Base-by-base conservation (phyloP, 192 early-diverging fungal species). In the Podila minutissima region DNA sequence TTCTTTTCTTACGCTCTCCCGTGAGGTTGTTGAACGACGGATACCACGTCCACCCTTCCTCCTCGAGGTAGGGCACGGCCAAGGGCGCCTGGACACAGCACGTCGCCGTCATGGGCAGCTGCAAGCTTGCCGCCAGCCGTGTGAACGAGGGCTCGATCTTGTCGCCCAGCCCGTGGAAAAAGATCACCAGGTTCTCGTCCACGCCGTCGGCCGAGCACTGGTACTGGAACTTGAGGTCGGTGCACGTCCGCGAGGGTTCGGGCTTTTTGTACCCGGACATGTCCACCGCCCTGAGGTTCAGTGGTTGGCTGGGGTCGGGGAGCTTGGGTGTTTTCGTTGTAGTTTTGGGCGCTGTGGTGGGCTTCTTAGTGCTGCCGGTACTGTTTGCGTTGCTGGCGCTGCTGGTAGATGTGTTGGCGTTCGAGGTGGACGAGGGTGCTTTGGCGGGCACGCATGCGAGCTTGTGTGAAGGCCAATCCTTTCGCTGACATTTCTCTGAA, bases 121-220 rank as follows among this genome's bases (percentile, higher is more conserved):
- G 69, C 61, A 93, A 58, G 35, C 84, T 86, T n/a, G 68, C n/a
- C 0, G 89, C 93, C 32, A 94, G 86, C 17, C 84, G 74, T 12
- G 85, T 63, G 77, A 94, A 94, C 28, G 62, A 67, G 37, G 92
- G 91, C 28, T 72, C 73, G 53, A 86, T 85, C 37, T 83, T 84
- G 72, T 93, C 93, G 68, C 94, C 94, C 5, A 95, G 83, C 15
- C 94, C 94, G 71, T 95, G 94, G 31, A 94, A 85, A 19, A 94
- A 84, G 22, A 95, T 71, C 24, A 95, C 87, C 17, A 93, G 79
- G 75, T 94, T 93, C 62, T 75, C 62, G 59, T 94, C 89, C 24
- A 86, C 62, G 32, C 84, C 84, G 69, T 91, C 89, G 12, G 26
- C 24, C 51, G 89, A 89, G 7, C 73, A 74, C 4, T 63, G 41